These are phyloP conservation scores for Fragaria vesca DNA, from an alignment of 306 rosid genomes.

Conservation along the genomic window DNA sequence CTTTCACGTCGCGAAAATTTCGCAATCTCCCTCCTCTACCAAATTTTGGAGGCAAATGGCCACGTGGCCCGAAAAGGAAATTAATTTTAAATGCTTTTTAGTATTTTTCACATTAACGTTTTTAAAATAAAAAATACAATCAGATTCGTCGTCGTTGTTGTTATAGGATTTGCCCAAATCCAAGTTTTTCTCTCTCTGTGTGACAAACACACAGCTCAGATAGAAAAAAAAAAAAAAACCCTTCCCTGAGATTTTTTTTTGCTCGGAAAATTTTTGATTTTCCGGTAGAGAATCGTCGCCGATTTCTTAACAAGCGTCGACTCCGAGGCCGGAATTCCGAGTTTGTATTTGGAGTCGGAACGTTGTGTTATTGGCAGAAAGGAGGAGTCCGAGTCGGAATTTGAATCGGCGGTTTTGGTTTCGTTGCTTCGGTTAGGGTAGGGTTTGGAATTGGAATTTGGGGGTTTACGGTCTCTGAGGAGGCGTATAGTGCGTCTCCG, in stretches of 20 bases:
- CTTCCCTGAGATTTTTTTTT: conserved; percentile 3
- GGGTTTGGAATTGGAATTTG: conserved; percentile 20
- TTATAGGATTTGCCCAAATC: background rate
- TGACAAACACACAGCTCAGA: conserved; percentile 21
- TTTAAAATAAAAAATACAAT: background rate
- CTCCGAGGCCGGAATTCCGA: conserved; percentile 7
- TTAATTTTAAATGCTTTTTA: background rate
- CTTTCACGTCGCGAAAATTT: conserved; percentile 4
- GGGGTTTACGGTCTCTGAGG: conserved; percentile 1
- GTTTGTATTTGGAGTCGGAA: background rate
- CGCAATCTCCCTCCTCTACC: conserved; percentile 22
- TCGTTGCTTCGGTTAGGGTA: conserved; percentile 8
- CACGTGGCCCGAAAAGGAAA: background rate
- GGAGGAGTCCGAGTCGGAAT: background rate
- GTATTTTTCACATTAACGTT: background rate
- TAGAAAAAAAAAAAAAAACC: too few relatives aligned
- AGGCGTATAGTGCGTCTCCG: background rate
- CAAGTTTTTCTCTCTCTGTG: background rate
- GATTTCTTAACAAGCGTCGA: background rate
- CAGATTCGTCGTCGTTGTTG: background rate
- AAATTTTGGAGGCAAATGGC: conserved; percentile 28
- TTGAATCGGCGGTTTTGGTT: conserved; percentile 2
- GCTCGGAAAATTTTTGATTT: background rate
- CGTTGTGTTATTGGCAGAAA: background rate
- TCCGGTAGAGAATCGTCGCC: background rate